Conservation (phyloP, 176 grass and related monocot species). For the Eremochloa ophiuroides region DNA sequence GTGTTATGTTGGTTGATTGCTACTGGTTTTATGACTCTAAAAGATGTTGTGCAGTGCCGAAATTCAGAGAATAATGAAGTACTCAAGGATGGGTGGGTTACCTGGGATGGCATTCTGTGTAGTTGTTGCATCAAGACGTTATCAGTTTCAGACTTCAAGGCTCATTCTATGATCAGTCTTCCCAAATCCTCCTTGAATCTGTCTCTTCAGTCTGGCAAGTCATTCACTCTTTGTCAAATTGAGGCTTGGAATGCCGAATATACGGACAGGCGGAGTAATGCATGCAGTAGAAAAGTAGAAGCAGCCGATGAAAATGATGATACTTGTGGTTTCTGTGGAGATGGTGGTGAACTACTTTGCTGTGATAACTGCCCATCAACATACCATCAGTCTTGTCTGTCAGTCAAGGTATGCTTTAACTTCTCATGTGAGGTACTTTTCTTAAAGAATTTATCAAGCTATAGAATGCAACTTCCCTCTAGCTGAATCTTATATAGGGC, state of each 20-base stretch:
- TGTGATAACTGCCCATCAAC: constrained; percentile 94
- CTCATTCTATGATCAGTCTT: constrained; percentile 56
- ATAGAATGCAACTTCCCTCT: neutral
- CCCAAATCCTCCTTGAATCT: constrained; percentile 64
- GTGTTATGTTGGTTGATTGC: constrained; percentile 92
- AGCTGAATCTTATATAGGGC: neutral
- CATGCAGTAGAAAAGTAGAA: constrained; percentile 38
- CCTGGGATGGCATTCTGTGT: constrained; percentile 75
- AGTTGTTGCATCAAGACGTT: constrained; percentile 69
- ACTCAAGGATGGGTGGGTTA: constrained; percentile 76
- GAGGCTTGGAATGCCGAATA: constrained; percentile 90
- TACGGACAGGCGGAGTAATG: constrained; percentile 47
- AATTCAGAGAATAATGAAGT: constrained; percentile 55
- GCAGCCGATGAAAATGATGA: constrained; percentile 79
- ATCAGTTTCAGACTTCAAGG: constrained; percentile 71
- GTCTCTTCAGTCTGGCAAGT: constrained; percentile 84
- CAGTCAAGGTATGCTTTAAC: constrained; percentile 57
- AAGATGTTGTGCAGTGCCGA: constrained; percentile 74
- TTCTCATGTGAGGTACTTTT: neutral
- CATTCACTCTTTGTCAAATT: constrained; percentile 68
- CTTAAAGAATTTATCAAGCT: neutral
- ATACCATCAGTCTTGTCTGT: constrained; percentile 80
- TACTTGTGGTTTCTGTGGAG: constrained; percentile 88
- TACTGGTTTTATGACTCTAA: constrained; percentile 65
- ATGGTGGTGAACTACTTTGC: constrained; percentile 90